Conservation (phyloP, 1,139 yeast species). For the Yamadazyma kanchanaburiensis region DNA sequence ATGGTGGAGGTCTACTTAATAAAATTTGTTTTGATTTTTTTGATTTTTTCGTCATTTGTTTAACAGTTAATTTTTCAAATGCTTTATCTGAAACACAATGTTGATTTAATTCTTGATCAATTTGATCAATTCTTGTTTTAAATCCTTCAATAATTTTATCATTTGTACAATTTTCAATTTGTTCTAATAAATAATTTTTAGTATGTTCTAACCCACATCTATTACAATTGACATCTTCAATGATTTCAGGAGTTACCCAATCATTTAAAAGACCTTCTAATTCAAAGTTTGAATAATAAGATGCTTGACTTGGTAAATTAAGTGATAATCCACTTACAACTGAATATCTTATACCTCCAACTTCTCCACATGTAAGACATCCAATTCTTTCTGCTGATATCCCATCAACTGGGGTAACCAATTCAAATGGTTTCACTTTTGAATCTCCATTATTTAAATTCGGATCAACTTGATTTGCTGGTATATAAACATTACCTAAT, state of each 20-base stretch:
- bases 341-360: slow-evolving; percentile 84
- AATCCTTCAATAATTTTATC: slow-evolving; percentile 47
- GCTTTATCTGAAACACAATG: slow-evolving; percentile 78
- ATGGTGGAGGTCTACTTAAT: slow-evolving; percentile 80
- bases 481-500: slow-evolving; percentile 63
- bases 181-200: slow-evolving; percentile 44
- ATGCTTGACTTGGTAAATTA: slow-evolving; percentile 46
- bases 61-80: slow-evolving; percentile 69
- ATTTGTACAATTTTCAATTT: slow-evolving; percentile 30
- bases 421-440: slow-evolving; percentile 49
- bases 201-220: slow-evolving; percentile 78
- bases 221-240: slow-evolving; percentile 90
- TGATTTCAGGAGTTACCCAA: slow-evolving; percentile 79
- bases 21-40: slow-evolving; percentile 80
- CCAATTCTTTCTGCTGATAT: slow-evolving; percentile 84
- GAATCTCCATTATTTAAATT: slow-evolving; percentile 39
- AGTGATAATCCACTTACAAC: slow-evolving; percentile 79
- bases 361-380: slow-evolving; percentile 85
- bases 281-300: slow-evolving; percentile 39
- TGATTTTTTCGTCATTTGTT: slow-evolving; percentile 70
- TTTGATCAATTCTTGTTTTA: slow-evolving; percentile 47
- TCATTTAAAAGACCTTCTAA: slow-evolving; percentile 60
- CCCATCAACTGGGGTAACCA: slow-evolving; percentile 89
- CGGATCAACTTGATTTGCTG: slow-evolving; percentile 73
- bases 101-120: slow-evolving; percentile 55